Evolutionary conservation across 2,329 filamentous ascomycete species (phyloP), one percentile per base, ranked within the genome.

Genomic region (Sclerotinia minor): DNA sequence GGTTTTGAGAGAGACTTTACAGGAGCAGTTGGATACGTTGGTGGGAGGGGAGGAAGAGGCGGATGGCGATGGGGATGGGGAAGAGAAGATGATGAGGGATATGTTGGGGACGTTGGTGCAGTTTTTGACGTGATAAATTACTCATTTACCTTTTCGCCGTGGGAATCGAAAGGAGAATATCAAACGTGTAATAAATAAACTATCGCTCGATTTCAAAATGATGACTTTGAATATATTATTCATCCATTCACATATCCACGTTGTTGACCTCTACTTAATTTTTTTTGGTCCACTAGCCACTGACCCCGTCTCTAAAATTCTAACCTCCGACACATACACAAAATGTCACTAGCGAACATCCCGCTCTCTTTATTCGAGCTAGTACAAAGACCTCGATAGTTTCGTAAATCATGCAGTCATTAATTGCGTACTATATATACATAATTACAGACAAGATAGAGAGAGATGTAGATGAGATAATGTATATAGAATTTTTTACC

Each of bases 1-100:
- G 5, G 81, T 87, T 21, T 79, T 98, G 29, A 87, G 83, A 72
- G 79, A 75, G 24, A 93, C 92, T 32, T 79, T 99, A 59, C 83
- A 88, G 77, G 89, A 67, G n/a, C 55, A 63, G 15, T 53, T 67
- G 38, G 57, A 61, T 45, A 63, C 55, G 21, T 45, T 67, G 57
- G 38, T 32, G 15, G 55, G 17, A 24, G 65, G 9, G 15, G 64
- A 35, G 29, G 64, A 50, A 6, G 53, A 47, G 9, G 64, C n/a
- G 9, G 41, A 52, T 35, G 35, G 35, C 35, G 35, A 35, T 35
- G 35, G 35, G 1, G 35, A 35, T 35, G 65, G n/a, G 1, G 53
- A 53, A 38, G 83, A 83, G 70, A 80, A 80, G 65, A 79, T 82
- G 69, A 79, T 80, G 68, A 85, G 83, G 72, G 89, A 91, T 69